phyloP scores from a whole-genome alignment of 345 rosid species.

The Brassica napus region DNA sequence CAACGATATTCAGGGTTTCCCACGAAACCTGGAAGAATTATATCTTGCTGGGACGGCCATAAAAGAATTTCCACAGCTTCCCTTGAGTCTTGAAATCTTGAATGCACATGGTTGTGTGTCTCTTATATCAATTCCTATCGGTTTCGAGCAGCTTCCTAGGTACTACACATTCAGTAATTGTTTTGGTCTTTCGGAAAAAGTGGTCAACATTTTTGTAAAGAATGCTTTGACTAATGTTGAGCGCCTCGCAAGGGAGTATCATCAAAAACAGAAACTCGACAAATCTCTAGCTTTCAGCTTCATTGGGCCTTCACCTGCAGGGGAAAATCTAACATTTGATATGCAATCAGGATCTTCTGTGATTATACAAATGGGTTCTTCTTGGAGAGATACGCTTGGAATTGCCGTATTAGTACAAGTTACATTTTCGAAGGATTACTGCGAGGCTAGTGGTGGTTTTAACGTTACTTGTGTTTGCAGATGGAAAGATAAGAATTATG shows the following conservation, averaged over 20 bases:
- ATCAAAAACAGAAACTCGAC: neutral
- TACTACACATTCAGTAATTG: slow-evolving; percentile 26
- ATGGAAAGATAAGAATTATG: neutral
- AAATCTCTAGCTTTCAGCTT: slow-evolving; percentile 22
- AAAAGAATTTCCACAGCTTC: slow-evolving; percentile 30
- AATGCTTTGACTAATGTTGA: neutral
- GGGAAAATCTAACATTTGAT: neutral
- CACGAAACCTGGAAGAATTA: too few relatives aligned
- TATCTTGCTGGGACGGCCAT: too few relatives aligned
- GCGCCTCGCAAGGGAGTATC: neutral
- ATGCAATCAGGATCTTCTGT: slow-evolving; percentile 4
- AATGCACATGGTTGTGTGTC: slow-evolving; percentile 19
- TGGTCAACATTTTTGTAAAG: neutral
- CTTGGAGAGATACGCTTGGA: neutral
- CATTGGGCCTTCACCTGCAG: neutral
- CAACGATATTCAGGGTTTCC: too few relatives aligned
- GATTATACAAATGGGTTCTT: neutral
- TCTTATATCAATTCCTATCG: neutral
- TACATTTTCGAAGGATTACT: neutral
- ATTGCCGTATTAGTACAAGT: neutral
- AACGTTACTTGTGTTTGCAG: slow-evolving; percentile 3
- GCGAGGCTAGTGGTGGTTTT: neutral
- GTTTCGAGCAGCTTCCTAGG: neutral
- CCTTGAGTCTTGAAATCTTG: slow-evolving; percentile 1
- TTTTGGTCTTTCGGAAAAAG: slow-evolving; percentile 29